Evolutionary conservation across 2,329 filamentous ascomycete species (phyloP).

Genomic region (Fusarium pseudocircinatum): DNA sequence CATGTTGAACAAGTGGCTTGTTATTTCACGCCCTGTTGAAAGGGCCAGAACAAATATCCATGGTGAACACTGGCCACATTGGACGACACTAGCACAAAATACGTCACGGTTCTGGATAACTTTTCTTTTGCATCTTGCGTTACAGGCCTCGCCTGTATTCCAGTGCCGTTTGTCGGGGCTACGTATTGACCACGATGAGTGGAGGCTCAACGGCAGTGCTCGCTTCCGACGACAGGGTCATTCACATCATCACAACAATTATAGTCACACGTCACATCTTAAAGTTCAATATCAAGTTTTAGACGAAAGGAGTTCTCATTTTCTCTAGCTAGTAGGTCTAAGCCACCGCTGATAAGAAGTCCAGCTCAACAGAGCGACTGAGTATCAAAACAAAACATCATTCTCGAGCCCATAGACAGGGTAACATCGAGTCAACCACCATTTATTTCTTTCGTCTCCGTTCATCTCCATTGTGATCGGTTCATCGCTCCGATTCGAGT

Average conservation of each 20-base stretch:
- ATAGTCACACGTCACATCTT: background rate
- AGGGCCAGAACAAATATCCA: background rate
- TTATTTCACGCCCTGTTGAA: background rate
- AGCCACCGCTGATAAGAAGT: background rate
- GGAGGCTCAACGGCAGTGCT: background rate
- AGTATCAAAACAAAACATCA: background rate
- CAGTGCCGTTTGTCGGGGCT: background rate
- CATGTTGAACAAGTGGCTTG: background rate
- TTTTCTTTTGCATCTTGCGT: too few relatives aligned
- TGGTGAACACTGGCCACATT: too few relatives aligned
- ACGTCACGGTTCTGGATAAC: rapidly evolving
- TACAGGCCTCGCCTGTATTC: background rate
- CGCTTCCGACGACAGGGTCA: background rate
- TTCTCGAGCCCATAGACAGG: background rate
- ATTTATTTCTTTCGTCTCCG: background rate
- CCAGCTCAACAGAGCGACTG: background rate
- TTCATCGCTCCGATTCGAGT: background rate
- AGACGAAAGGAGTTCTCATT: background rate
- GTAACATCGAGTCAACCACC: background rate
- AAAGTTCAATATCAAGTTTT: rapidly evolving
- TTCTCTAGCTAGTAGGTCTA: background rate
- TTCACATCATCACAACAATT: rapidly evolving
- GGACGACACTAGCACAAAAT: too few relatives aligned
- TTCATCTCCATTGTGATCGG: rapidly evolving
- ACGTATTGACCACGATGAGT: rapidly evolving